Evolutionary conservation across 139 green algal species (phyloP).

Genomic region (Desmodesmus armatus): DNA sequence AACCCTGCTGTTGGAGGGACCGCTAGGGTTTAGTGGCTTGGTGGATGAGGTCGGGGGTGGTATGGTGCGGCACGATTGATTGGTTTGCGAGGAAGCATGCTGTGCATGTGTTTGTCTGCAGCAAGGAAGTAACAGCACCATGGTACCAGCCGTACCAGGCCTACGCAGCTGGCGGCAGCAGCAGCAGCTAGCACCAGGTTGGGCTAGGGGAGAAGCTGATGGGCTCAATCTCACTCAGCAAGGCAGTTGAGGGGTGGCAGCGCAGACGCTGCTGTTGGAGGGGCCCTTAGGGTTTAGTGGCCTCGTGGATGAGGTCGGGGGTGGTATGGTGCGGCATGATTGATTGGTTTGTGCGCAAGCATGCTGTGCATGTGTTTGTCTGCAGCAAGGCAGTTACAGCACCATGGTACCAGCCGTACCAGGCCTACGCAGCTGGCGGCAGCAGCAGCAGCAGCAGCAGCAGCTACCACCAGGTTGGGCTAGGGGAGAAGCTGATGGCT

Average conservation of each 20-base stretch:
- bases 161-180: background rate
- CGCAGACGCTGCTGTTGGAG: too few species aligned
- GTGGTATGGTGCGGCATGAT: slow-evolving; percentile 22
- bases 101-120: too few species aligned
- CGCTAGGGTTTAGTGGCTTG: background rate
- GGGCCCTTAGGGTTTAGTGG: background rate
- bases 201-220: background rate
- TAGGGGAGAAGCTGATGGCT: background rate
- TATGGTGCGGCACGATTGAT: slow-evolving; percentile 28
- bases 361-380: too few species aligned
- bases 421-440: too few species aligned
- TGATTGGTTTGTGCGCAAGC: background rate
- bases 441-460: background rate
- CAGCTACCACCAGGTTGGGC: background rate
- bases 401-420: too few species aligned
- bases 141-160: too few species aligned
- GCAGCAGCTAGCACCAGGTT: background rate
- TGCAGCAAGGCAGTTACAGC: too few species aligned
- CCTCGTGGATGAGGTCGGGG: background rate
- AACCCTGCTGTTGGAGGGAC: too few species aligned
- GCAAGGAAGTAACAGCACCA: too few species aligned
- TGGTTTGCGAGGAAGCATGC: too few species aligned
- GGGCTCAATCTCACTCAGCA: background rate
- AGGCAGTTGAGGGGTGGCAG: background rate
- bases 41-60: background rate